A percentile compares a stretch with the other conserved stretches of the same genome.
Conservation (phyloP, 768 basidiomycete genomes). For the Leccinum uliginosum region DNA sequence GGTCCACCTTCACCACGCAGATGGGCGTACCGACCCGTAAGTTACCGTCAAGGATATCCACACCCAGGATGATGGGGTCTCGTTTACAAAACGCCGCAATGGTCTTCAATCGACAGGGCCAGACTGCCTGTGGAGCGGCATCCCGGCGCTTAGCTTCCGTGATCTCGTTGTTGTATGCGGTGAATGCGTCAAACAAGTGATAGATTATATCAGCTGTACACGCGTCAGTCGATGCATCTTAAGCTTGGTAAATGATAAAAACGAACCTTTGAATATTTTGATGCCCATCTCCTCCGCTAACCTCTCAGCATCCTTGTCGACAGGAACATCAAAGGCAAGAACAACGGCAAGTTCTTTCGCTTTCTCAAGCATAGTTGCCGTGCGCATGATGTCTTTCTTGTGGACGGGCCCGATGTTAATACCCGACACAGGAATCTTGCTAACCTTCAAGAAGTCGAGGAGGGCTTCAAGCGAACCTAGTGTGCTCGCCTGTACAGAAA, state of each 20-base stretch:
- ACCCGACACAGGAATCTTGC: conserved; percentile 96
- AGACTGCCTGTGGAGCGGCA: conserved; percentile 92
- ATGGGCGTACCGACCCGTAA: conserved; percentile 91
- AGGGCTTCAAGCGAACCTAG: conserved; percentile 96
- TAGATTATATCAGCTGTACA: conserved; percentile 93
- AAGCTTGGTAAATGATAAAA: not conserved
- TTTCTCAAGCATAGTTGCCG: conserved; percentile 91
- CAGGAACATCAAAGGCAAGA: conserved; percentile 92
- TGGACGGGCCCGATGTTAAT: conserved; percentile 98
- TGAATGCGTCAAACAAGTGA: conserved; percentile 95
- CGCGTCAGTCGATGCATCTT: not conserved
- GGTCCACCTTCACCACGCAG: conserved; percentile 91
- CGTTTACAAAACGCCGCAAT: conserved; percentile 96
- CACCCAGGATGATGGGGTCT: conserved; percentile 95
- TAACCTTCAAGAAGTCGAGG: conserved; percentile 88
- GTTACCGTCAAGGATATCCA: conserved; percentile 91
- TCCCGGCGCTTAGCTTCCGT: conserved; percentile 87
- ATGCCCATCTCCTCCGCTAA: conserved; percentile 94
- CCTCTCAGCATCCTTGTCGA: conserved; percentile 91
- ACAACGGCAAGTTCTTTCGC: conserved; percentile 94
- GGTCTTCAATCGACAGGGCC: conserved; percentile 91
- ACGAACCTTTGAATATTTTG: conserved; percentile 83
- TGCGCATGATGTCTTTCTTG: conserved; percentile 91
- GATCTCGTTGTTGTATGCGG: conserved; percentile 88
- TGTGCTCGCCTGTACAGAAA: conserved; percentile 96